Evolutionary conservation across 257 asterid genomes (phyloP).

Genomic region (Salvia splendens): DNA sequence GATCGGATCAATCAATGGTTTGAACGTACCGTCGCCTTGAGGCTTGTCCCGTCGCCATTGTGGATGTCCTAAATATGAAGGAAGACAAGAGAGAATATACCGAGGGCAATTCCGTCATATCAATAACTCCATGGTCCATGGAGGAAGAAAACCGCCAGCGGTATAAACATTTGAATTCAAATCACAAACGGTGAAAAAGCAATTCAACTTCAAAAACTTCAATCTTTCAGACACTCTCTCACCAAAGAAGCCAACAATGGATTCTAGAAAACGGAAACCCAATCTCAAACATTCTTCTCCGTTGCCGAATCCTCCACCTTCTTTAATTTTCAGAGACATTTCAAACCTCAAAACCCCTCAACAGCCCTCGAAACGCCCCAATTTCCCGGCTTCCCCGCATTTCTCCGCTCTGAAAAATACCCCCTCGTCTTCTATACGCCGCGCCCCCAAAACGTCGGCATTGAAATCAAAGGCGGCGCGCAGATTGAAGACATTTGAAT

Average conservation of each 20-base stretch:
- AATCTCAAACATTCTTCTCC: slow-evolving; percentile 38
- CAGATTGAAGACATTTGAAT: slow-evolving; percentile 72
- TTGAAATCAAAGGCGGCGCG: slow-evolving; percentile 62
- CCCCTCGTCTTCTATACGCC: slow-evolving; percentile 50
- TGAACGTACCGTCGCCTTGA: no score
- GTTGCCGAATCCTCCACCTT: slow-evolving; percentile 44
- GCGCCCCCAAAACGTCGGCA: slow-evolving; percentile 44
- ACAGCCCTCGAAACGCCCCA: slow-evolving; percentile 35
- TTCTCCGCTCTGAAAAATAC: slow-evolving; percentile 66
- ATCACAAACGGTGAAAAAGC: slow-evolving; percentile 31
- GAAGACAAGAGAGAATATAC: neutral
- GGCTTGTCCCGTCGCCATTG: no score
- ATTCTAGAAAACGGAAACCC: slow-evolving; percentile 42
- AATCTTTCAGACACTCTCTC: slow-evolving; percentile 22
- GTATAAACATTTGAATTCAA: slow-evolving; percentile 47
- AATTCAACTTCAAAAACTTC: slow-evolving; percentile 2
- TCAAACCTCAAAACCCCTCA: slow-evolving; percentile 77
- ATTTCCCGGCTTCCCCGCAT: slow-evolving; percentile 45
- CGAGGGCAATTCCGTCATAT: slow-evolving; percentile 33
- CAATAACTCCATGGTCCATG: neutral
- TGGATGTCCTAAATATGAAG: no score
- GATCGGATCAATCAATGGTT: no score
- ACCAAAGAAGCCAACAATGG: slow-evolving; percentile 33
- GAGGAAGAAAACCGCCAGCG: slow-evolving; percentile 40
- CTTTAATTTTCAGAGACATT: slow-evolving; percentile 59